These are phyloP conservation scores for Circinella umbellata DNA, from an alignment of 371 early-diverging fungal genomes.

Conservation along the genomic window DNA sequence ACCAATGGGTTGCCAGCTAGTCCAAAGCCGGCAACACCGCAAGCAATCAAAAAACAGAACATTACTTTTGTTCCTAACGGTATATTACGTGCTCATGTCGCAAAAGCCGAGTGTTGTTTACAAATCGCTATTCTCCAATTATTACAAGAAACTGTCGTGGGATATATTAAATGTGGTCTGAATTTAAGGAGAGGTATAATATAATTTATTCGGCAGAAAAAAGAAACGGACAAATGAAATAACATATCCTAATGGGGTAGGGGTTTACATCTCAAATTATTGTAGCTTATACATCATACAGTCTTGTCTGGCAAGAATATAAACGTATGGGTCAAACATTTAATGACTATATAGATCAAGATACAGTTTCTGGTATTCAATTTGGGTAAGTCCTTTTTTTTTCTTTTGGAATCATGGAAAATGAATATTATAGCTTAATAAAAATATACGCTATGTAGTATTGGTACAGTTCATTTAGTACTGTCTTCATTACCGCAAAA, in stretches of 20 bases:
- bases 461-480: slow-evolving; percentile 68
- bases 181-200: slow-evolving; percentile 64
- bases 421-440: no score
- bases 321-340: slow-evolving; percentile 56
- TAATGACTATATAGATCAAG: slow-evolving; percentile 52
- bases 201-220: no score
- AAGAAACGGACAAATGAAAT: no score
- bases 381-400: slow-evolving; percentile 42
- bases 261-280: background rate
- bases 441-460: slow-evolving; percentile 31
- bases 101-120: slow-evolving; percentile 64
- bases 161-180: slow-evolving; percentile 68
- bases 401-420: no score
- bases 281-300: slow-evolving; percentile 54
- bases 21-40: slow-evolving; percentile 42
- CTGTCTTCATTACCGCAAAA: slow-evolving; percentile 65
- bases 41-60: slow-evolving; percentile 36
- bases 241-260: no score
- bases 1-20: slow-evolving; percentile 41
- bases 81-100: slow-evolving; percentile 64
- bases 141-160: slow-evolving; percentile 62
- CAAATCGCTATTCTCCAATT: slow-evolving; percentile 65
- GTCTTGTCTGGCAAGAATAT: slow-evolving; percentile 60
- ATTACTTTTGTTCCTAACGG: slow-evolving; percentile 59
- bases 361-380: slow-evolving; percentile 58